Percentiles rank a stretch among this genome's conserved stretches.
Evolutionary conservation across 2,329 filamentous ascomycete species (phyloP).

Genomic region (Hypomyces perniciosus): DNA sequence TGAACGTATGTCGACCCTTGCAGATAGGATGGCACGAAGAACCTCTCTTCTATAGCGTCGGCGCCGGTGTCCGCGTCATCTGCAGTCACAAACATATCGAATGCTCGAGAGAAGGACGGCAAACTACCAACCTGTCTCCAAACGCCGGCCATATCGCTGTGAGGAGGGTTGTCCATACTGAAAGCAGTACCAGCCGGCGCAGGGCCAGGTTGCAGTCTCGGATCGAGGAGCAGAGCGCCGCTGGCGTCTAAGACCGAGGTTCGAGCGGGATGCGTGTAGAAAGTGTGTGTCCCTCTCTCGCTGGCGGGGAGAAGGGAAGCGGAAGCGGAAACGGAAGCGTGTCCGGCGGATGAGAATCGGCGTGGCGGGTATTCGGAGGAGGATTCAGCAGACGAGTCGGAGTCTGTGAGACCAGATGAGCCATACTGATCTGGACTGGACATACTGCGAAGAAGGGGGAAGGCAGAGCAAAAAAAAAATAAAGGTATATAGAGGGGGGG

Average conservation of each 20-base stretch:
- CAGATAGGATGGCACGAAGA: conserved; percentile 84
- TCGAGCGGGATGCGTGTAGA: conserved; percentile 27
- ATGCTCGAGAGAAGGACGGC: conserved; percentile 47
- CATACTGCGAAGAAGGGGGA: conserved; percentile 3
- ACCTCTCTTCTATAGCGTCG: conserved; percentile 35
- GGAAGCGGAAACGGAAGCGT: conserved; percentile 22
- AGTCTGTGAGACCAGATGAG: conserved; percentile 21
- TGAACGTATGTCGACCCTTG: conserved; percentile 70
- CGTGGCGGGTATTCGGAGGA: conserved; percentile 10
- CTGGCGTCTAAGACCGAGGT: conserved; percentile 44
- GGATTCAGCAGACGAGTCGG: conserved; percentile 18
- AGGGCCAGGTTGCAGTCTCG: conserved; percentile 8
- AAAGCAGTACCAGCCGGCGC: conserved; percentile 6
- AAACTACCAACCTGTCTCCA: conserved; percentile 25
- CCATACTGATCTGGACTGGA: conserved; percentile 20
- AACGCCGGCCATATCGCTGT: conserved; percentile 21
- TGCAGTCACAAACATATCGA: conserved; percentile 41
- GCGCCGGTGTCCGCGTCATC: conserved; percentile 23
- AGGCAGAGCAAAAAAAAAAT: background rate
- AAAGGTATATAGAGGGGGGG: background rate
- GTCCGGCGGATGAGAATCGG: conserved; percentile 17
- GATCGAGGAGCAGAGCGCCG: conserved; percentile 27
- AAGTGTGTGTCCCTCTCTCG: conserved; percentile 39
- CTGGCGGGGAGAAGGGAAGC: conserved; percentile 21
- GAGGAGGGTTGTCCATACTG: conserved; percentile 30